Evolutionary conservation across 495 filamentous ascomycete species (phyloP), one percentile per base, ranked within the genome.

Genomic region (Aspergillus panamensis): DNA sequence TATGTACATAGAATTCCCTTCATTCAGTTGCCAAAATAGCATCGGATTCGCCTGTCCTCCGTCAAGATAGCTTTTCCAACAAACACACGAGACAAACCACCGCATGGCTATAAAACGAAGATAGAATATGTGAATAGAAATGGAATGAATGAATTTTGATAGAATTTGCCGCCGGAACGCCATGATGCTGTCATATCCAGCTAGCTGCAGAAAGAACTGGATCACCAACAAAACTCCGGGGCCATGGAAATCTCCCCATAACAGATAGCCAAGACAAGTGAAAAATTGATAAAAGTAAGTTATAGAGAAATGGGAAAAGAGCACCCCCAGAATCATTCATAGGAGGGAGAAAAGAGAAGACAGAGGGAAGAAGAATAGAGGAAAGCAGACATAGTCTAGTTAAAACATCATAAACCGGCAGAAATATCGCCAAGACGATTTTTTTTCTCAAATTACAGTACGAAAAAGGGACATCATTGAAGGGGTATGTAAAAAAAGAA

Each of bases 391-490:
- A 29, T 51, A 43, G 50, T 67, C 62, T 64, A 64, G 51, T 58
- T 45, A 58, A 60, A 52, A 52, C 51, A 61, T 57, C 55, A 20
- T 57, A 50, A 59, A 51, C 43, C 17, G 42, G 29, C 31, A 47
- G 30, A 58, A 54, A 45, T 57, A 12, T 53, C 52, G 48, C 58
- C 60, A 58, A 55, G 47, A 30, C 53, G 53, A n/a, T 53, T 62
- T 62, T 63, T 62, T 51, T 58, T 51, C 44, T 57, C 59, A 62
- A 66, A 53, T 63, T 66, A 68, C 63, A 68, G 33, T 32, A 51
- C 17, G 58, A 59, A 21, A 57, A 57, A 30, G 9, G 43, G 30
- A 20, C 16, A 20, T 5, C 42, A 45, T 19, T 20, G 42, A 20
- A 21, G 37, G 37, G 37, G 37, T 45, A 45, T 45, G 16, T 16